These are phyloP conservation scores for Thielaviopsis punctulata DNA, from an alignment of 2,329 filamentous ascomycete genomes.

Conservation along the genomic window DNA sequence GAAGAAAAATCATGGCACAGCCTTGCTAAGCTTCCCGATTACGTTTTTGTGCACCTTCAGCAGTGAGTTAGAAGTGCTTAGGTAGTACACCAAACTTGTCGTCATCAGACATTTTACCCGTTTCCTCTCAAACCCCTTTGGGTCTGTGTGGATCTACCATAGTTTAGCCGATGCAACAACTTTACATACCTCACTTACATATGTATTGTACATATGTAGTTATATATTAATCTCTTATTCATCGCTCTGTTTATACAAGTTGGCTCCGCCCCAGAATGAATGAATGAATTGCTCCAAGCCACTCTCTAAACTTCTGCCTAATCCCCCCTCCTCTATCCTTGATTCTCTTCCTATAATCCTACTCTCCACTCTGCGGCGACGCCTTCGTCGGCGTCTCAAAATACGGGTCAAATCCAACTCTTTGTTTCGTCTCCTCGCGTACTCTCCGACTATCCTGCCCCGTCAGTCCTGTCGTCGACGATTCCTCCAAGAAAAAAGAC, in stretches of 20 bases:
- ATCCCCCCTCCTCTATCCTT: neutral
- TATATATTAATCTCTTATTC: too few species aligned
- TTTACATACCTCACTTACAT: too few species aligned
- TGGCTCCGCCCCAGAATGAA: too few species aligned
- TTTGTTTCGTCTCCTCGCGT: conserved; percentile 29
- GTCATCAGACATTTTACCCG: neutral
- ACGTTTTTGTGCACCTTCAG: too few species aligned
- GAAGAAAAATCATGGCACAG: neutral
- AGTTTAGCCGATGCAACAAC: neutral
- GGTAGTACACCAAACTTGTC: too few species aligned
- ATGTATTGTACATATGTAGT: too few species aligned
- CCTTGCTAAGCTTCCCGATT: neutral
- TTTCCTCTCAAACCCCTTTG: neutral
- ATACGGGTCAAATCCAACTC: conserved; percentile 40
- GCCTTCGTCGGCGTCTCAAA: conserved; percentile 23
- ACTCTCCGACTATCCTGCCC: conserved; percentile 28
- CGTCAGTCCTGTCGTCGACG: conserved; percentile 32
- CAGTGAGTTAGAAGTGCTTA: too few species aligned
- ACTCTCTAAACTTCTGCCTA: neutral
- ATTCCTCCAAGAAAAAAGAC: conserved; percentile 63
- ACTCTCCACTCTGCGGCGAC: neutral
- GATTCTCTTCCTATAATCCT: too few species aligned
- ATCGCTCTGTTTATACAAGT: too few species aligned
- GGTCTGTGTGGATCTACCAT: neutral
- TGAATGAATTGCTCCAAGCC: too few species aligned